Percentiles rank a stretch among this genome's conserved stretches.
Conservation (phyloP, 1,139 yeast genomes). For the Neolecta irregularis region DNA sequence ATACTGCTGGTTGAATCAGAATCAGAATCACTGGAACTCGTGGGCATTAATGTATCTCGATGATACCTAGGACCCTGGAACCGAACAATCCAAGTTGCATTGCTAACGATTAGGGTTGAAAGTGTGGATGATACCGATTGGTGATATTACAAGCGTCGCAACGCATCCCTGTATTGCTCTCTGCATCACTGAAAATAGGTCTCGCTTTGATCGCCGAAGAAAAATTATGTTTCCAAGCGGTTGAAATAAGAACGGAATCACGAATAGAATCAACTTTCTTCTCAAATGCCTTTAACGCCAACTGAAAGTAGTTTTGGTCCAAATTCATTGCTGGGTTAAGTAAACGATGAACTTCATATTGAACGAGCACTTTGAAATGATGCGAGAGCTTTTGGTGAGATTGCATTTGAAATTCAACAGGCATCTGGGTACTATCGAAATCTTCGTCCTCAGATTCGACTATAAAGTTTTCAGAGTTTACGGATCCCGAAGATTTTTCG, state of each 20-base stretch:
- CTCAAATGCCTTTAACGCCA: conserved; percentile 2
- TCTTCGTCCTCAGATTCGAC: neutral
- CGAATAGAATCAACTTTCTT: neutral
- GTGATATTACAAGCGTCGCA: conserved; percentile 4
- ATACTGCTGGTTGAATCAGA: neutral
- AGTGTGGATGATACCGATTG: neutral
- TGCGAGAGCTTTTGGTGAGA: neutral
- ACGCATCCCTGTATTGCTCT: neutral
- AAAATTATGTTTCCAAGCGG: conserved; percentile 2
- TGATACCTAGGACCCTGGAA: conserved; percentile 1
- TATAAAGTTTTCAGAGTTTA: conserved; percentile 1
- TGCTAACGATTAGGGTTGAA: neutral
- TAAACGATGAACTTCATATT: conserved; percentile 1
- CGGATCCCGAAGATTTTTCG: conserved; percentile 20
- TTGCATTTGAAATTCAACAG: conserved; percentile 1
- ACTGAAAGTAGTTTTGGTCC: conserved; percentile 2
- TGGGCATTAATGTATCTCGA: neutral
- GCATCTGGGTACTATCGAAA: neutral
- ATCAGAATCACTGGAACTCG: neutral
- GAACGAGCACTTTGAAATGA: conserved; percentile 2
- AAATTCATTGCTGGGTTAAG: neutral
- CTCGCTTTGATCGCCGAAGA: neutral
- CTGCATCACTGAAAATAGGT: conserved; percentile 1
- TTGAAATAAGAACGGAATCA: conserved; percentile 2
- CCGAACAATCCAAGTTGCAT: neutral